These are phyloP conservation scores for Pharnaceum exiguum DNA, from an alignment of 148 eudicot species.

Conservation along the genomic window DNA sequence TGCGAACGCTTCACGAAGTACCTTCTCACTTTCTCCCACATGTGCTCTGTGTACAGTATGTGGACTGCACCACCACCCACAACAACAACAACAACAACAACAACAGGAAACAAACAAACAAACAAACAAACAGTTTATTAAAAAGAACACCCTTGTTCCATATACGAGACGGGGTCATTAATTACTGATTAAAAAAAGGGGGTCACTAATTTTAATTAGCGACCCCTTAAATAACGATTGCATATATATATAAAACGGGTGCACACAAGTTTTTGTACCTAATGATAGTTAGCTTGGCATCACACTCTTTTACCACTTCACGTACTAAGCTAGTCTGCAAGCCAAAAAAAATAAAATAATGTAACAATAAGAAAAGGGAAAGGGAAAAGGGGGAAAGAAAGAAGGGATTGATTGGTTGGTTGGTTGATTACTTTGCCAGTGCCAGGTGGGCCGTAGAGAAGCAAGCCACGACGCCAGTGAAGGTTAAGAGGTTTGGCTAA, in stretches of 20 bases:
- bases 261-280: conserved; percentile 52
- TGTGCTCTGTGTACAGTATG: conserved; percentile 78
- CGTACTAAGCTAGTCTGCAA: conserved; percentile 91
- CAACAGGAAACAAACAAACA: too few species aligned
- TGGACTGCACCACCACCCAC: conserved; percentile 53
- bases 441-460: conserved; percentile 94
- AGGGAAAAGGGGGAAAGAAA: not conserved
- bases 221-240: too few species aligned
- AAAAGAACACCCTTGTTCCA: not conserved
- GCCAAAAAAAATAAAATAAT: not conserved
- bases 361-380: not conserved
- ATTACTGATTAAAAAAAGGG: too few species aligned
- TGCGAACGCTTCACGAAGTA: conserved; percentile 77
- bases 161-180: too few species aligned
- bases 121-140: too few species aligned
- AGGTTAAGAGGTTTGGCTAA: conserved; percentile 60
- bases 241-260: too few species aligned
- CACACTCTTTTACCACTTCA: conserved; percentile 91
- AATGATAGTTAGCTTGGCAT: conserved; percentile 66
- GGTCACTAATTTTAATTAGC: too few species aligned
- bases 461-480: conserved; percentile 87
- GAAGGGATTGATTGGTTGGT: not conserved
- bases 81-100: not conserved
- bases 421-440: conserved; percentile 72
- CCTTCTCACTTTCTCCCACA: conserved; percentile 92